These are phyloP conservation scores for Kickxella alabastrina DNA, from an alignment of 192 early-diverging fungal species.

Conservation along the genomic window DNA sequence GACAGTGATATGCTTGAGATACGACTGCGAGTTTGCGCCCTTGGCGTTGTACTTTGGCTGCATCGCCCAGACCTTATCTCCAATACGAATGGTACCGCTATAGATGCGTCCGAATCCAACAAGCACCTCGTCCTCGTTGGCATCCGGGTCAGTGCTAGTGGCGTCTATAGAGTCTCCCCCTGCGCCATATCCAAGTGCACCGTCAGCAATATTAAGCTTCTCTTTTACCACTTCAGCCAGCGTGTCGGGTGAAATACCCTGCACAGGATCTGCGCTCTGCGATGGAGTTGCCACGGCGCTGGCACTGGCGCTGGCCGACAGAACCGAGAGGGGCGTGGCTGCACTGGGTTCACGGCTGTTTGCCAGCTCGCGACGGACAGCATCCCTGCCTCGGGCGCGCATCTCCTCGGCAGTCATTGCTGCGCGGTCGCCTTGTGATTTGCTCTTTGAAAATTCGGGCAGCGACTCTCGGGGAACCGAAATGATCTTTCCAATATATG, in stretches of 20 bases:
- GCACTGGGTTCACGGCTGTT: conserved; percentile 18
- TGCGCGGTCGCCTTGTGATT: conserved; percentile 56
- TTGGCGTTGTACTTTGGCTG: conserved; percentile 90
- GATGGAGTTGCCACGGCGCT: conserved; percentile 32
- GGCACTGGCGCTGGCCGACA: conserved; percentile 16
- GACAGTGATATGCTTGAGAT: conserved; percentile 70
- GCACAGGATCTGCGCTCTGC: neutral
- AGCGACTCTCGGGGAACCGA: conserved; percentile 72
- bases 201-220: conserved; percentile 20
- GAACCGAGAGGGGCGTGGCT: conserved; percentile 19
- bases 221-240: conserved; percentile 29
- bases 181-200: neutral
- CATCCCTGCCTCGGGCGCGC: conserved; percentile 65
- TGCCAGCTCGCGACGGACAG: conserved; percentile 48
- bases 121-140: conserved; percentile 58
- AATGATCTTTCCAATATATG: conserved; percentile 94
- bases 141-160: conserved; percentile 21
- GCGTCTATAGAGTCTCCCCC: conserved; percentile 22
- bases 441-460: conserved; percentile 52
- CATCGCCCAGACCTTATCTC: conserved; percentile 82
- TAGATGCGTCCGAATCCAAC: conserved; percentile 95
- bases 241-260: conserved; percentile 12
- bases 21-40: conserved; percentile 45
- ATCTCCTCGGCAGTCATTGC: conserved; percentile 84
- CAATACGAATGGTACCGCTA: conserved; percentile 81